Percentiles rank a stretch among this genome's conserved stretches.
These are phyloP conservation scores for Jatropha podagrica DNA, from an alignment of 441 rosid species.

Conservation along the genomic window DNA sequence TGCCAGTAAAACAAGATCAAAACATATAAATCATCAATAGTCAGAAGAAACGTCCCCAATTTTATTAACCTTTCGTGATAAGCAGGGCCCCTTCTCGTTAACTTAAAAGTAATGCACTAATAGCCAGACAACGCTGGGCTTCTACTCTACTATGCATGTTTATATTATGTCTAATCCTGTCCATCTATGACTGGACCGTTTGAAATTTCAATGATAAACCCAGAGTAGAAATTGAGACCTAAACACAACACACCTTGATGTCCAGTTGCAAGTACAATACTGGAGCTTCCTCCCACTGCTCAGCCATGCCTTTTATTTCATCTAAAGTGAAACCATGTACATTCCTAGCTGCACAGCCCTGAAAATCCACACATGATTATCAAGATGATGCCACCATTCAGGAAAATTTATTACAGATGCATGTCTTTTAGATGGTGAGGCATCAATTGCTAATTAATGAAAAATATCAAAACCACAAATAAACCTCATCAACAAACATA, in stretches of 20 bases:
- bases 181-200: conserved; percentile 5
- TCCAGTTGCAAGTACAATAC: conserved; percentile 69
- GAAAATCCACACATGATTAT: conserved; percentile 29
- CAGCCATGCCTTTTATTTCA: conserved; percentile 79
- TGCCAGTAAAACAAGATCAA: conserved; percentile 26
- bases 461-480: not conserved
- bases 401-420: conserved; percentile 14
- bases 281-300: conserved; percentile 88
- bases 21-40: not conserved
- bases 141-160: not conserved
- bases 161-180: conserved; percentile 2
- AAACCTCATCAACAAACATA: conserved; percentile 4
- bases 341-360: conserved; percentile 99
- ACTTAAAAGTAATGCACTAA: not conserved
- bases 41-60: not conserved
- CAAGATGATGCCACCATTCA: conserved; percentile 11
- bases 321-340: conserved; percentile 80
- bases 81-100: not conserved
- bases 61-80: not conserved
- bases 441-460: conserved; percentile 9
- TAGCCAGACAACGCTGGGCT: not conserved
- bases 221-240: conserved; percentile 10
- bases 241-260: conserved; percentile 52
- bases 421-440: not conserved
- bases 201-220: not conserved